These are phyloP conservation scores for Angophora floribunda DNA, from an alignment of 345 rosid species.

Conservation along the genomic window DNA sequence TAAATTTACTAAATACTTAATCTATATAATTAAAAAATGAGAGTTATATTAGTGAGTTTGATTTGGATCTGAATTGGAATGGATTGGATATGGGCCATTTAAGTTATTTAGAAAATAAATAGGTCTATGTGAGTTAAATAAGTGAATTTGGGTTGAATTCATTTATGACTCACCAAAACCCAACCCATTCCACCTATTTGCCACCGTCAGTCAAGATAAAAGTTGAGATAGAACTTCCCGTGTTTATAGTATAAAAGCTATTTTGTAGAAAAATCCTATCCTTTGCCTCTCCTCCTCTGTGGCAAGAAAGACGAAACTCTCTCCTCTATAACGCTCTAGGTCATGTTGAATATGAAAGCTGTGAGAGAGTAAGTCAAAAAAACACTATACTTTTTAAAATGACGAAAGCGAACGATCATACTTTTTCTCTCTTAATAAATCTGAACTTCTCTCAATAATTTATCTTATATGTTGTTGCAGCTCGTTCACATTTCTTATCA, in stretches of 20 bases:
- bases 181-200: background rate
- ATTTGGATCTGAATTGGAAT: background rate
- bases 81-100: background rate
- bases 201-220: background rate
- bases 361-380: background rate
- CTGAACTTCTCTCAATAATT: accelerated
- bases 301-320: background rate
- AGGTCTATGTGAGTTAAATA: background rate
- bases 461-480: background rate
- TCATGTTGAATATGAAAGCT: background rate
- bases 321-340: background rate
- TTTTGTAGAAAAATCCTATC: background rate
- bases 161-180: background rate
- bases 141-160: background rate
- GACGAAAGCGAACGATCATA: background rate
- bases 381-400: background rate
- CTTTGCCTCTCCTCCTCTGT: accelerated
- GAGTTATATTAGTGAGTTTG: background rate
- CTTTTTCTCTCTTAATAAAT: background rate
- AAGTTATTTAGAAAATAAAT: background rate
- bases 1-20: background rate
- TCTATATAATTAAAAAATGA: background rate
- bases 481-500: background rate
- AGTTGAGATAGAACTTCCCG: background rate
- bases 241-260: background rate